These are phyloP conservation scores for Marchantia polymorpha DNA, from an alignment of 225 moss, liverwort and hornwort species.

Conservation along the genomic window DNA sequence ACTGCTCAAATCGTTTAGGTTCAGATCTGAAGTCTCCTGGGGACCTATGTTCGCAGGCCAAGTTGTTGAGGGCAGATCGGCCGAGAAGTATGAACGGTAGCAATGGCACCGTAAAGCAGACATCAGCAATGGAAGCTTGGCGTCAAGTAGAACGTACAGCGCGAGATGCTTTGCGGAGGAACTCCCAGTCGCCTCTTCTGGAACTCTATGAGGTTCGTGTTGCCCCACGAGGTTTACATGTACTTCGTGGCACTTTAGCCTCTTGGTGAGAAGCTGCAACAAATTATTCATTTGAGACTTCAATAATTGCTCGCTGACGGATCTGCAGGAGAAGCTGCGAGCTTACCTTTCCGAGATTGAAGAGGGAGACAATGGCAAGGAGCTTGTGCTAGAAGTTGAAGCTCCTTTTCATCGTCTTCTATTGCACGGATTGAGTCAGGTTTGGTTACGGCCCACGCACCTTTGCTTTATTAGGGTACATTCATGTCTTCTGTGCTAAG, in stretches of 20 bases:
- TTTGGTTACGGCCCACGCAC: conserved; percentile 17
- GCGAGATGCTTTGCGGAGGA: conserved; percentile 74
- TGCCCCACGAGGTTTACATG: neutral
- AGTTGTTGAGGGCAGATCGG: conserved; percentile 54
- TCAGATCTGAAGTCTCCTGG: neutral
- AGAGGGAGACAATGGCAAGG: conserved; percentile 40
- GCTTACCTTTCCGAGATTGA: conserved; percentile 47
- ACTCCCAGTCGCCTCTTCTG: conserved; percentile 69
- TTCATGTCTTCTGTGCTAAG: neutral
- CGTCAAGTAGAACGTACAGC: conserved; percentile 65
- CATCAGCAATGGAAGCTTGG: conserved; percentile 84
- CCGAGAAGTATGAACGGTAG: conserved; percentile 28
- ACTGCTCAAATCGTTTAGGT: neutral
- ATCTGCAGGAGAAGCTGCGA: conserved; percentile 63
- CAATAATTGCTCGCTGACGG: neutral
- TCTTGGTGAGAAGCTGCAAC: neutral
- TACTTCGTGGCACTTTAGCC: too few relatives aligned
- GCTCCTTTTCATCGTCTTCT: conserved; percentile 75
- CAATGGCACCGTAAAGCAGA: conserved; percentile 37
- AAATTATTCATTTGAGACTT: neutral
- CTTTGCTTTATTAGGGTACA: neutral
- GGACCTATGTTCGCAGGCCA: conserved; percentile 48
- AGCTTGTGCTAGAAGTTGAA: conserved; percentile 63
- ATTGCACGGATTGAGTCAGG: conserved; percentile 90
- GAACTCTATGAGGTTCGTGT: conserved; percentile 66